phyloP scores from a whole-genome alignment of 805 yeast species.

The Zygosaccharomyces rouxii region DNA sequence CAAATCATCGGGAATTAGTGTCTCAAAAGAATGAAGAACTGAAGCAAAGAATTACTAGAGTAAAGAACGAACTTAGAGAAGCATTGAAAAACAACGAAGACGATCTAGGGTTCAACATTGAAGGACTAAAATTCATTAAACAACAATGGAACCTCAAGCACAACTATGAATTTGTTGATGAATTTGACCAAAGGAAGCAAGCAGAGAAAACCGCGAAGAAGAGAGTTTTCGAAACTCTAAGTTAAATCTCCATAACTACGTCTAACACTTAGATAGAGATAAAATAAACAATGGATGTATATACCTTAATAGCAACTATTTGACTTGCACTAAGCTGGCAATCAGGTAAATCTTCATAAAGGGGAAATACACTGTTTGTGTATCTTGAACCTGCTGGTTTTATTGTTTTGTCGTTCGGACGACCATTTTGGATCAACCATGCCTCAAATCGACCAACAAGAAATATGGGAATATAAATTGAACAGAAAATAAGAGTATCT shows the following conservation, averaged over 20 bases:
- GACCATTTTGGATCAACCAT: too few relatives aligned
- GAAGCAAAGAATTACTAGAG: slow-evolving; percentile 58
- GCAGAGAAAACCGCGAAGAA: slow-evolving; percentile 59
- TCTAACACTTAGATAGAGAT: neutral
- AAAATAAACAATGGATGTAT: neutral
- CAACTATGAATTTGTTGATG: slow-evolving; percentile 68
- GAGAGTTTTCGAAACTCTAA: slow-evolving; percentile 63
- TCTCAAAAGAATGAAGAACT: slow-evolving; percentile 59
- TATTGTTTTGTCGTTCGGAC: too few relatives aligned
- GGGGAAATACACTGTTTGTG: too few relatives aligned
- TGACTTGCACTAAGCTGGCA: neutral
- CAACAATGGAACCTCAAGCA: slow-evolving; percentile 78
- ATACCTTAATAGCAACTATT: neutral
- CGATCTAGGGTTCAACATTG: slow-evolving; percentile 77
- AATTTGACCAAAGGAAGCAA: slow-evolving; percentile 48
- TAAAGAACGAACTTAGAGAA: slow-evolving; percentile 57
- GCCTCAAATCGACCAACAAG: too few relatives aligned
- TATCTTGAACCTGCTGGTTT: too few relatives aligned
- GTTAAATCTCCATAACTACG: neutral
- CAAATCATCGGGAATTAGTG: slow-evolving; percentile 75
- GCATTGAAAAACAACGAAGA: slow-evolving; percentile 49
- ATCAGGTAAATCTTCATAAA: neutral
- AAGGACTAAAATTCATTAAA: slow-evolving; percentile 70
- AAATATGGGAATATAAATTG: too few relatives aligned
- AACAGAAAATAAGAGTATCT: too few relatives aligned